A percentile compares a stretch with the other conserved stretches of the same genome.
Evolutionary conservation across 495 filamentous ascomycete genomes (phyloP).

Genomic region (Aspergillus avenaceus): DNA sequence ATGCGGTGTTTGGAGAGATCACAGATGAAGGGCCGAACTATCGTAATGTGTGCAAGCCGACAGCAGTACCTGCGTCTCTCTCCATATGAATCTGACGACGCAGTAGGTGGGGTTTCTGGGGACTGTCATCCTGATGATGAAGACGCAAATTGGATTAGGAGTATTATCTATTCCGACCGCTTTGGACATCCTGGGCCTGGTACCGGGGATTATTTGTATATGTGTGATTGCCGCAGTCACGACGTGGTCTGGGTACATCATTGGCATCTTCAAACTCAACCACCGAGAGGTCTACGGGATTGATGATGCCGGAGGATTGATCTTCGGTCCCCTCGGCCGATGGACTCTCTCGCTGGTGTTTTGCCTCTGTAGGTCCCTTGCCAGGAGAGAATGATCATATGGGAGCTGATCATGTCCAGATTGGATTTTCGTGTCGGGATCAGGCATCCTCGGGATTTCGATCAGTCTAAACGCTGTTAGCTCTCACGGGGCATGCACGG

Average conservation of each 20-base stretch:
- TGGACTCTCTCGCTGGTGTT: slow-evolving; percentile 53
- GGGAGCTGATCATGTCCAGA: too few species aligned
- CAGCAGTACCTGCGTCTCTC: too few species aligned
- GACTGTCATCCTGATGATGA: slow-evolving; percentile 17
- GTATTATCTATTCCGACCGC: slow-evolving; percentile 50
- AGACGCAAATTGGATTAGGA: slow-evolving; percentile 48
- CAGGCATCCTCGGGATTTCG: slow-evolving; percentile 59
- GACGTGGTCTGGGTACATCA: slow-evolving; percentile 62
- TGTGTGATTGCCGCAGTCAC: slow-evolving; percentile 54
- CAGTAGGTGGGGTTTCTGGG: slow-evolving; percentile 17
- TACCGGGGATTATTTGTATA: slow-evolving; percentile 42
- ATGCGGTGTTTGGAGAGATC: slow-evolving; percentile 10
- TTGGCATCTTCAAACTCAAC: slow-evolving; percentile 61
- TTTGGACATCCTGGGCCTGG: slow-evolving; percentile 54
- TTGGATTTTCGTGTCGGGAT: slow-evolving; percentile 26
- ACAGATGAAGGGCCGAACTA: slow-evolving; percentile 9
- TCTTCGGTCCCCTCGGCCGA: slow-evolving; percentile 54
- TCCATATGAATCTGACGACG: too few species aligned
- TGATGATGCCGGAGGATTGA: slow-evolving; percentile 57
- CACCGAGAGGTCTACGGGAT: slow-evolving; percentile 59
- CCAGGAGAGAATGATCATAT: too few species aligned
- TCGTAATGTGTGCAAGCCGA: slow-evolving; percentile 2
- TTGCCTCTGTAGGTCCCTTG: slow-evolving; percentile 19
- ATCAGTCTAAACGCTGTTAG: slow-evolving; percentile 66
- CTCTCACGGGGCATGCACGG: slow-evolving; percentile 57